phyloP scores from a whole-genome alignment of 768 basidiomycete species.

The Russula griseocarnosa region DNA sequence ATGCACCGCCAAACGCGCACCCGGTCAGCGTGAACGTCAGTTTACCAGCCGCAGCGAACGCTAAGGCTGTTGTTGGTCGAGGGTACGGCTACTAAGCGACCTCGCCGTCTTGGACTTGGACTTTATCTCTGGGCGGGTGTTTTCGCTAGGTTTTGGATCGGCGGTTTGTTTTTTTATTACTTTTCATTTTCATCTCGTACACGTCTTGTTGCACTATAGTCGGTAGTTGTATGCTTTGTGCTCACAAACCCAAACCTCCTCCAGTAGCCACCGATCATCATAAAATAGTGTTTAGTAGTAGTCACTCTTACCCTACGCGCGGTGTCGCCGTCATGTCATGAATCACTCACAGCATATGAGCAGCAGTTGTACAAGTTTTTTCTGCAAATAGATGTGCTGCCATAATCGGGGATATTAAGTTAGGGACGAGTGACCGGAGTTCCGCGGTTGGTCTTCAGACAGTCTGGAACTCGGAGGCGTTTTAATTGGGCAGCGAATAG shows the following conservation, averaged over 20 bases:
- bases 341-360: conserved; percentile 18
- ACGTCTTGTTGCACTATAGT: conserved; percentile 18
- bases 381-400: neutral
- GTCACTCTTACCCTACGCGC: conserved; percentile 13
- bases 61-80: conserved; percentile 18
- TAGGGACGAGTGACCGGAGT: neutral
- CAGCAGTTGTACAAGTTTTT: conserved; percentile 16
- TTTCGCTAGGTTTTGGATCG: conserved; percentile 13
- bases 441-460: neutral
- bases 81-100: conserved; percentile 26
- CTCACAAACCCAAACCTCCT: conserved; percentile 11
- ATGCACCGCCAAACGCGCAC: conserved; percentile 16
- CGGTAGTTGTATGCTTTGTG: conserved; percentile 25
- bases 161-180: conserved; percentile 23
- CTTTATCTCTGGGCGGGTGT: neutral
- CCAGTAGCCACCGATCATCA: conserved; percentile 7
- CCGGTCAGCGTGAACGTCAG: conserved; percentile 29
- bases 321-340: conserved; percentile 13
- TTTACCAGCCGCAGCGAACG: conserved; percentile 10
- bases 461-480: conserved; percentile 8
- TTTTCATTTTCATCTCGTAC: conserved; percentile 17
- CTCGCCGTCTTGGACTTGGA: neutral
- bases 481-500: conserved; percentile 6
- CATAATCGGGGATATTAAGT: conserved; percentile 1
- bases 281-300: conserved; percentile 27